A percentile compares a stretch with the other conserved stretches of the same genome.
Conservation (phyloP, 306 rosid genomes). For the Oxytropis ochrocephala region DNA sequence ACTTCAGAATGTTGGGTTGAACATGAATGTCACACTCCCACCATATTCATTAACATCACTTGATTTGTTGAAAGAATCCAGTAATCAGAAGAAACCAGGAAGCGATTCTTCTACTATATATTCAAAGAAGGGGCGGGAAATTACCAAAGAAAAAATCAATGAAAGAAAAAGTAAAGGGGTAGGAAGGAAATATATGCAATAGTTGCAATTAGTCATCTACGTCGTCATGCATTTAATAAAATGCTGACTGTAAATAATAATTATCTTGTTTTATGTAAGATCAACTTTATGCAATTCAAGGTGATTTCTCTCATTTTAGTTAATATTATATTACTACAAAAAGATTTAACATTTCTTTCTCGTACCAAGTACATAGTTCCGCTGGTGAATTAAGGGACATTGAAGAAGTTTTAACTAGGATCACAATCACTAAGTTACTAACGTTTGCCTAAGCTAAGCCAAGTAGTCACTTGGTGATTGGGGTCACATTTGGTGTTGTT, state of each 20-base stretch:
- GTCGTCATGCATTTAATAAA: not conserved
- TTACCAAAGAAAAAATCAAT: not conserved
- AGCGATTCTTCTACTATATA: conserved; percentile 1
- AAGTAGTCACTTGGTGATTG: no score
- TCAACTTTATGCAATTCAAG: not conserved
- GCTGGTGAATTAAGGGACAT: no score
- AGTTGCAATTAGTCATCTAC: not conserved
- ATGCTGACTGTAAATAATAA: conserved; percentile 21
- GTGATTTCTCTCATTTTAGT: not conserved
- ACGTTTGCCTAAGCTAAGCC: no score
- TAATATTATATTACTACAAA: not conserved
- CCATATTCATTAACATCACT: conserved; percentile 66
- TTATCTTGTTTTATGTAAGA: not conserved
- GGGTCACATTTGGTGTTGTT: no score
- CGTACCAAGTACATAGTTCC: no score
- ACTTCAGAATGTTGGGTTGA: conserved; percentile 45
- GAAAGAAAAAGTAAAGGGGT: not conserved
- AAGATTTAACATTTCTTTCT: not conserved
- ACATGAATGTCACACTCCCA: conserved; percentile 32
- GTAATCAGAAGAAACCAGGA: conserved; percentile 28
- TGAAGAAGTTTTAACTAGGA: no score
- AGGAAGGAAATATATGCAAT: conserved; percentile 6
- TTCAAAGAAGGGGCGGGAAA: conserved; percentile 11
- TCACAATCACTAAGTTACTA: no score
- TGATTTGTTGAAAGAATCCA: conserved; percentile 55